Conservation (phyloP, 805 yeast genomes). For the Starmerella davenportii region DNA sequence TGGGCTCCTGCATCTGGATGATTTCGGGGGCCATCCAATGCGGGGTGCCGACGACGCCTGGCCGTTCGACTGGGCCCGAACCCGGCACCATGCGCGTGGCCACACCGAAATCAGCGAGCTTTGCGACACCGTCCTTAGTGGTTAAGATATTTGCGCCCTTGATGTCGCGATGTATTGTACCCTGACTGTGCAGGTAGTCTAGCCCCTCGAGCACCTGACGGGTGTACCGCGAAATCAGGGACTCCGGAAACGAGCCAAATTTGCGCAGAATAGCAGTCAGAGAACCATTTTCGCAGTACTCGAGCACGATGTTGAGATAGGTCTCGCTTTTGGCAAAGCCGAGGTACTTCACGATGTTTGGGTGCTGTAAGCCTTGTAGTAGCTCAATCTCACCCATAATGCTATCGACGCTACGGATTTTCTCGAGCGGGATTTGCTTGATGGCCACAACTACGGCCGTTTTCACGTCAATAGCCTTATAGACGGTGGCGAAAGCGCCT, state of each 20-base stretch:
- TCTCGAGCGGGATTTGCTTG: conserved; percentile 49
- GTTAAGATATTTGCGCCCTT: conserved; percentile 58
- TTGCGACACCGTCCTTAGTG: conserved; percentile 43
- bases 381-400: conserved; percentile 53
- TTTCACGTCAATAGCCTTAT: conserved; percentile 46
- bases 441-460: conserved; percentile 62
- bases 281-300: conserved; percentile 48
- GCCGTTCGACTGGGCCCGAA: conserved; percentile 6
- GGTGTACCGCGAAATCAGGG: conserved; percentile 32
- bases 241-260: conserved; percentile 40
- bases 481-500: conserved; percentile 86
- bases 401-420: conserved; percentile 22
- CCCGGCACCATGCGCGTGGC: conserved; percentile 30
- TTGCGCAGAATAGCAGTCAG: conserved; percentile 35
- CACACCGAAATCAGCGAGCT: conserved; percentile 64
- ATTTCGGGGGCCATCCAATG: conserved; percentile 99
- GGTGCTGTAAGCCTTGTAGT: conserved; percentile 44
- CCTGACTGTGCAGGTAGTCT: conserved; percentile 48
- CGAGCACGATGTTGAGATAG: conserved; percentile 42
- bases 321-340: conserved; percentile 42
- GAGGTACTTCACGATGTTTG: conserved; percentile 48
- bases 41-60: conserved; percentile 58
- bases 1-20: conserved; percentile 51
- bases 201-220: conserved; percentile 42
- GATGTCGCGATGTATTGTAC: conserved; percentile 60